Base-by-base conservation (phyloP, 345 rosid genomes). In the Lepidium didymum region DNA sequence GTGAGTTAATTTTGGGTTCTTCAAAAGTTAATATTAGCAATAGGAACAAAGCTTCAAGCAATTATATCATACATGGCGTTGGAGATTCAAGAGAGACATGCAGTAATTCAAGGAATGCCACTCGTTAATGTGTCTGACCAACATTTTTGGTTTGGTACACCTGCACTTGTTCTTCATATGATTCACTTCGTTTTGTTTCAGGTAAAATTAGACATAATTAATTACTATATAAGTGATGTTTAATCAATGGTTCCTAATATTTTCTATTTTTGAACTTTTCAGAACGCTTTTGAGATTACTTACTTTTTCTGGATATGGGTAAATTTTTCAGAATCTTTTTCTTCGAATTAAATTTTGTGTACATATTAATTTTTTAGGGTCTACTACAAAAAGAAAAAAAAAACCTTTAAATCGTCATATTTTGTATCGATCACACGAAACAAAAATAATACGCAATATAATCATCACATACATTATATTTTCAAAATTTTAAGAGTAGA, bases 271-370 rank as follows among this genome's bases (percentile, higher is more conserved):
- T 0, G 11, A 16, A 16, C 0, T 12, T 64, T 69, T 40, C 83
- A 92, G 92, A 92, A 92, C 41, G 98, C 98, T 18, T 89, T 92
- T 44, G 98, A 92, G 76, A 81, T 92, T 34, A 92, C 96, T 12
- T 87, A 89, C 65, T 86, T 89, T 80, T 70, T 92, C 27, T 89
- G 96, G 98, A 84, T 83, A 67, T 85, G 89, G 96, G 96, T 91
- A 85, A 80, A 14, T 6, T 25, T 14, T 31, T 42, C 36, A 35
- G 1, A 35, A 36, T 49, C 21, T 47, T 5, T 38, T 29, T 44
- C n/a, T 53, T 18, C 23, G 21, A 60, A 31, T 47, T 21, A 68
- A 41, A 2, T 5, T 34, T 35, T 25, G 1, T 51, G 34, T 52
- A 36, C 8, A 1, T 43, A 4, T n/a, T 50, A 63, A 4, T 21